Conservation (phyloP, 2,329 filamentous ascomycete species). For the Colletotrichum cereale region DNA sequence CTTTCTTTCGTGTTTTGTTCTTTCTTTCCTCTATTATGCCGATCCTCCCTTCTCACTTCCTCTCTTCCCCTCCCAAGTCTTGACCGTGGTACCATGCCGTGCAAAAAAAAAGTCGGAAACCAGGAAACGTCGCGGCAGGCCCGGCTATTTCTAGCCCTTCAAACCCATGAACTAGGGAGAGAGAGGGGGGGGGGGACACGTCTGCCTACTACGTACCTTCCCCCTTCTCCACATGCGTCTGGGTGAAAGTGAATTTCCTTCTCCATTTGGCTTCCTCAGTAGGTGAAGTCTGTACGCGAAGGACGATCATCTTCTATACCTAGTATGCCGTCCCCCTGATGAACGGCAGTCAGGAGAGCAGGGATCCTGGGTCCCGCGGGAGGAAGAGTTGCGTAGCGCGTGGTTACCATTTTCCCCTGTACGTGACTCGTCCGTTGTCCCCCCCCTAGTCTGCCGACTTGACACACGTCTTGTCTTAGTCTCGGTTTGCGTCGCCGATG, state of each 20-base stretch:
- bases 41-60: neutral
- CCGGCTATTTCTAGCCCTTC: neutral
- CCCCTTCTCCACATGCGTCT: neutral
- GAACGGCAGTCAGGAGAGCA: conserved; percentile 2
- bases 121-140: neutral
- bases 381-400: neutral
- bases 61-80: too few species aligned
- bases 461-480: conserved; percentile 39
- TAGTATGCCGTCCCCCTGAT: neutral
- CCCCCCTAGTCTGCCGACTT: conserved; percentile 19
- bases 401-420: neutral
- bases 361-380: neutral
- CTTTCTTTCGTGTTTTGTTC: too few species aligned
- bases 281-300: neutral
- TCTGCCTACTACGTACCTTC: too few species aligned
- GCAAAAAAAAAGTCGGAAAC: neutral
- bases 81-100: neutral
- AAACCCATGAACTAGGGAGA: conserved; percentile 1
- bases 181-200: too few species aligned
- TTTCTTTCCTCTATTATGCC: neutral
- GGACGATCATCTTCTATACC: neutral
- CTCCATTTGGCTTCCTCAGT: neutral
- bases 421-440: conserved; percentile 21
- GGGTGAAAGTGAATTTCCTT: neutral
- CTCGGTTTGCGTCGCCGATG: conserved; percentile 16